A percentile compares a stretch with the other conserved stretches of the same genome.
These are phyloP conservation scores for Aspergillus ostianus DNA, from an alignment of 495 filamentous ascomycete genomes.

Conservation along the genomic window DNA sequence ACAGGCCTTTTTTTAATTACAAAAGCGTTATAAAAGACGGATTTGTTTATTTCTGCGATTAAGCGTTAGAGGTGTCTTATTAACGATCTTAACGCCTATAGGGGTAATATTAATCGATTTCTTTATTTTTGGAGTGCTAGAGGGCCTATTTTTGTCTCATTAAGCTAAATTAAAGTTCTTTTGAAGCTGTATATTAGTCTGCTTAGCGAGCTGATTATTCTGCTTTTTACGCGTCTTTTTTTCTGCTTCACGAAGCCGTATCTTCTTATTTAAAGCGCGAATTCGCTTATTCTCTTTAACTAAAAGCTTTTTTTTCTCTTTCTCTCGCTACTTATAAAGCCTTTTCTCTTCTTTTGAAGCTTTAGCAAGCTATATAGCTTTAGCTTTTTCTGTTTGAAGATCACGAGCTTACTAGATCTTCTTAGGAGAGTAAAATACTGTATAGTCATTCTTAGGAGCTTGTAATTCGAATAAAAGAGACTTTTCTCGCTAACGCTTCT, in stretches of 20 bases:
- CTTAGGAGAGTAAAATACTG: neutral
- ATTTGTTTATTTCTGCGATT: neutral
- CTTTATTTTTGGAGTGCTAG: neutral
- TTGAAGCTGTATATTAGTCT: conserved; percentile 2
- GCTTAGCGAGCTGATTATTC: neutral
- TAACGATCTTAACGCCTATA: neutral
- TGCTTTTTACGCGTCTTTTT: conserved; percentile 1
- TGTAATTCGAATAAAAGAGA: conserved; percentile 2
- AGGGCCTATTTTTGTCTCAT: neutral
- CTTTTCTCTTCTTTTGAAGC: neutral
- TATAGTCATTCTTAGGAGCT: conserved; percentile 3
- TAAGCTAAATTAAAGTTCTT: neutral
- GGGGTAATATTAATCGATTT: neutral
- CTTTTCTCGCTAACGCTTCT: conserved; percentile 4
- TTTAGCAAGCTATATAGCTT: neutral
- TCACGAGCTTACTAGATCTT: conserved; percentile 9
- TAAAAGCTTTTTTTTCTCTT: neutral
- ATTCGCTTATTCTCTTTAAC: neutral
- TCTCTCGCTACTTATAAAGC: conserved; percentile 1
- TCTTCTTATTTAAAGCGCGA: neutral
- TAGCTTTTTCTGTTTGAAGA: neutral
- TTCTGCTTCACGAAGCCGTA: conserved; percentile 1
- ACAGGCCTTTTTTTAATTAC: neutral
- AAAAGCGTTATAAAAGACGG: neutral
- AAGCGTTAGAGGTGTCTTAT: neutral